Base-by-base conservation (phyloP, 306 rosid species). In the Ormosia semicastrata region DNA sequence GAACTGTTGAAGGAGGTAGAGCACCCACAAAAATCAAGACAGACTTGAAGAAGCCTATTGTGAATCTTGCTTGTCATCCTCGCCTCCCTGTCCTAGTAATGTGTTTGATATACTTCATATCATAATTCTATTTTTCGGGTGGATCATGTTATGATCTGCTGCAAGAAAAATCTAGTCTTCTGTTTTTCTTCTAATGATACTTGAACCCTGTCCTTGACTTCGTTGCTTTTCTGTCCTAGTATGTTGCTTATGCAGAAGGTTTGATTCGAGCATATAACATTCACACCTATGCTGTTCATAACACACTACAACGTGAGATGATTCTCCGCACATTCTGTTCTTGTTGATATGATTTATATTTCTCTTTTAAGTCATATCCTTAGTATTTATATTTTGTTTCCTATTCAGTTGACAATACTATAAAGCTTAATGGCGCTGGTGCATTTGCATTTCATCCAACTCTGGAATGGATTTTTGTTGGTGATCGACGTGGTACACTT, bases 381-480 rank as follows among this genome's bases (percentile, higher is more conserved):
- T 18, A 29, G 53, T 11, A 47, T 47, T 3, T 46, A 53, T 49
- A 74, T 70, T 77, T 76, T 87, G 73, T 76, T 85, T 82, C 53
- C 59, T 75, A 15, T 81, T 80, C 88, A 96, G 99, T 93, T 87
- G 98, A 96, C 78, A 89, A 86, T 81, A 88, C 98, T 70, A 93
- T 93, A 82, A 96, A 91, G 92, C 99, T 96, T 71, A 89, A 86
- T 70, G 99, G 99, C 57, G 97, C 98, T 71, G 91, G 98, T 83
- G 97, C 98, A 39, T 92, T 96, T 84, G 97, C 98, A 75, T 96
- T 96, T 89, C 99, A 96, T 88, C 98, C 99, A 80, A 93, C 97
- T 52, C 87, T 93, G 71, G 99, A 96, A 82, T 96, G 99, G 99
- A 89, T 96, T 74, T 96, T 96, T 93, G 91, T 96, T 81, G 99